Base-by-base conservation (phyloP, 2,329 filamentous ascomycete species). In the Botrytis squamosa region DNA sequence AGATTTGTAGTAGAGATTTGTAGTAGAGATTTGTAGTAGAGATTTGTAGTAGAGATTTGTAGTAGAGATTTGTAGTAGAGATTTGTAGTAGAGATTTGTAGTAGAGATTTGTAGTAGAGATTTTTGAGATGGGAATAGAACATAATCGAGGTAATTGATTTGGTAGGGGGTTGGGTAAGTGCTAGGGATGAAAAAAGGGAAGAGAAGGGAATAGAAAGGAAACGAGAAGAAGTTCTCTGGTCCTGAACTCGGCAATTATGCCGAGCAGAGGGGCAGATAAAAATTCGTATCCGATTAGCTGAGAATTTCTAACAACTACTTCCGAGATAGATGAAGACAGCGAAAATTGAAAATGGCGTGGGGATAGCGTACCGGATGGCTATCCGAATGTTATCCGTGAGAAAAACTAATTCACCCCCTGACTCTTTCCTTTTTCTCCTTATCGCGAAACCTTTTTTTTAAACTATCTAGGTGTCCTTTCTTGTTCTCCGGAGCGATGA, bases 291-390 rank as follows among this genome's bases (percentile, higher is more conserved):
- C 18, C 1, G 46, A 12, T 12, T 25, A 25, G 22, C 25, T 52
- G 9, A 2, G 9, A 0, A 12, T 52, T n/a, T 14, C 22, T 14
- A n/a, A n/a, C n/a, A 1, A 14, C 6, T 6, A 6, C 9, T 25
- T 52, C 22, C 22, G 22, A 25, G 22, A n/a, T 2, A 52, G 22
- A 52, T 52, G 46, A 25, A n/a, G 22, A 52, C 4, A 14, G 10
- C 4, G 4, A 52, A 52, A 22, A 3, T n/a, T 25, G 22, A 52
- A 14, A 6, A n/a, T 25, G 4, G 4, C 4, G 22, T 14, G 46
- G 25, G 10, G 25, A 33, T 33, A 3, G 33, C 33, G 33, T 33
- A 33, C 4, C 33, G 4, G 33, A 33, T 33, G 3, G 33, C 33
- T 46, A 22, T 46, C 44, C 18, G 7, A 46, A 29, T 55, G 52